Base-by-base conservation (phyloP, 2,329 filamentous ascomycete genomes). In the Phyllosticta capitalensis region DNA sequence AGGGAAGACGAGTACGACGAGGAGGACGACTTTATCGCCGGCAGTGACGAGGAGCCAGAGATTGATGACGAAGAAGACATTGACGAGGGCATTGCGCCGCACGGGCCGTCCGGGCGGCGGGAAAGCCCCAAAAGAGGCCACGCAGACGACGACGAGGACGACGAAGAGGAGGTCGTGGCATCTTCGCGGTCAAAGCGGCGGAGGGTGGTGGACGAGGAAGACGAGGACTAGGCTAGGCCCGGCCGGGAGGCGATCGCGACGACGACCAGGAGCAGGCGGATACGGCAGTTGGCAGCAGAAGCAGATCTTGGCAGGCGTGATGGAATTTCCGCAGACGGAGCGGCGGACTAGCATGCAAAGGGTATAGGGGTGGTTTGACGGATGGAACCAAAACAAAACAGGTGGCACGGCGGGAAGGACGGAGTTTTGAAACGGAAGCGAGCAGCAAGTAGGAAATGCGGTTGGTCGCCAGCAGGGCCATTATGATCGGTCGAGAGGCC, bases 1-100 rank as follows among this genome's bases (percentile, higher is more conserved):
- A 81, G 83, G 56, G 81, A 86, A 61, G 87, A 92, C 64, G 87
- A 90, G 65, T 92, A 92, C 68, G 88, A 92, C 63, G 81, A 87
- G 68, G 87, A 87, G 33, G 89, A 92, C 67, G 89, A 87, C 60
- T 92, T 92, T 69, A 81, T 92, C 59, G 89, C 87, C 3, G 79
- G 79, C 3, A 90, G 86, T 66, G 88, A 90, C 64, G 87, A 90
- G 61, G 89, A 91, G 50, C 83, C 82, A 49, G 75, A 78, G 61
- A 83, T 81, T 30, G 83, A 78, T 2, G 83, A 80, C 0, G 85
- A 88, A 28, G 75, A 78, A 45, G 73, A 70, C 24, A 63, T 73
- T 54, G 74, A 76, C 61, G 77, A 78, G 62, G 76, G 74, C 1
- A 67, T 73, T 52, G 62, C 58, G 45, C 66, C 68, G 24, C 66